Evolutionary conservation across 2,329 filamentous ascomycete species (phyloP), one percentile per base, ranked within the genome.

Genomic region (Pyrenochaeta sp.): DNA sequence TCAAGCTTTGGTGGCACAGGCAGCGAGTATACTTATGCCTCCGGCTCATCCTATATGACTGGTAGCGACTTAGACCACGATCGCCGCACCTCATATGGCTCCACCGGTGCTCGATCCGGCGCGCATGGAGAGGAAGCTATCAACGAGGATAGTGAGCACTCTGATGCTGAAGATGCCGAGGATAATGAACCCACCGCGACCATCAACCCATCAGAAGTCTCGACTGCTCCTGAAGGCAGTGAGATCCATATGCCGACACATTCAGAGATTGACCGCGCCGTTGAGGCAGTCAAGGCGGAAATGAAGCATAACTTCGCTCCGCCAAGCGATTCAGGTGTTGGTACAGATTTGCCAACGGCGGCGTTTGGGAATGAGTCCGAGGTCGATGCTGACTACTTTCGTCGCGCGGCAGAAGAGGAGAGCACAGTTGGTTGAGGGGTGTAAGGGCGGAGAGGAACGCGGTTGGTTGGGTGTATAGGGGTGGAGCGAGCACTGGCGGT

Each of bases 11-110:
- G 77, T 6, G 78, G 75, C 5, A 69, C 74, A 0, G 75, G 72
- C 28, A 81, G 78, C 54, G 80, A 82, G 48, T 77, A 80, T 62
- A 81, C 79, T 0, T 82, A 81, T 58, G 81, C 73, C 7, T 81
- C 80, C n/a, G 80, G 80, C n/a, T 79, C 77, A 24, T 73, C 69
- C 2, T 83, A 83, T 70, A 77, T 83, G 72, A 82, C 79, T 1
- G 81, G 81, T 51, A 81, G 77, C 58, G 81, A 83, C 37, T 61
- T 80, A 10, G 67, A 70, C 51, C 74, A 80, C 8, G 68, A 71
- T 49, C 74, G 80, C n/a, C 77, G 81, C 27, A 80, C 76, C 6
- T 82, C 79, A 13, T 74, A 79, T 30, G 80, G 78, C 34, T 78
- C 79, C 3, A 72, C 48, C 4, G 57, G 72, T 5, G 67, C 75